Evolutionary conservation across 495 filamentous ascomycete genomes (phyloP).

Genomic region (Barbatosphaeria neglecta): DNA sequence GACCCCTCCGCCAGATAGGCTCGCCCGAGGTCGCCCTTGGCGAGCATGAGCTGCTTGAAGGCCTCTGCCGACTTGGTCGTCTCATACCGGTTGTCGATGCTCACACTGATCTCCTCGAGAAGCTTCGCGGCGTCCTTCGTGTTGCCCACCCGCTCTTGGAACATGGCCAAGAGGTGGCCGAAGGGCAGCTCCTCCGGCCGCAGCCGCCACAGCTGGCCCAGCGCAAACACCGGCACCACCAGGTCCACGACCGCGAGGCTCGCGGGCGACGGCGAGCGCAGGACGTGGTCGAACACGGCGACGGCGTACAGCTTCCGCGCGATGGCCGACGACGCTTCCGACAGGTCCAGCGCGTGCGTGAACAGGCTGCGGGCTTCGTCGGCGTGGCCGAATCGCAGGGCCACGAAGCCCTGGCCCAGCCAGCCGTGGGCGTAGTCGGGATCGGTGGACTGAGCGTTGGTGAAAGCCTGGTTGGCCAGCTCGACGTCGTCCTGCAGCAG

Average conservation of each 20-base stretch:
- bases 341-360: constrained; percentile 92
- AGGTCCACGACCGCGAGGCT: constrained; percentile 48
- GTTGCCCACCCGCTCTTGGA: constrained; percentile 68
- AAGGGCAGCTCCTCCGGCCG: constrained; percentile 54
- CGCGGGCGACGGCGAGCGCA: constrained; percentile 38
- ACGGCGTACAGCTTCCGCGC: constrained; percentile 65
- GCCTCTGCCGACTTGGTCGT: constrained; percentile 59
- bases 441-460: constrained; percentile 81
- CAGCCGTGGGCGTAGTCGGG: constrained; percentile 87
- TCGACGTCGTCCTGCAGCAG: constrained; percentile 70
- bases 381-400: constrained; percentile 56
- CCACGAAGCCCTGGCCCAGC: constrained; percentile 84
- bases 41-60: constrained; percentile 64
- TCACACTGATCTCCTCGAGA: constrained; percentile 52
- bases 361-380: constrained; percentile 74
- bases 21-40: constrained; percentile 79
- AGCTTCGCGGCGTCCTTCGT: constrained; percentile 49
- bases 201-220: constrained; percentile 66
- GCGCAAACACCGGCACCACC: constrained; percentile 69
- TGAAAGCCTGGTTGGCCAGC: constrained; percentile 80
- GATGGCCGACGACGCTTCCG: constrained; percentile 57
- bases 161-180: constrained; percentile 66
- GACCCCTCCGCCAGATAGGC: constrained; percentile 55
- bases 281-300: constrained; percentile 67
- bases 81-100: constrained; percentile 73